A percentile compares a stretch with the other conserved stretches of the same genome.
phyloP scores from a whole-genome alignment of 2,329 filamentous ascomycete genomes.

The Microcyclosporella mali region DNA sequence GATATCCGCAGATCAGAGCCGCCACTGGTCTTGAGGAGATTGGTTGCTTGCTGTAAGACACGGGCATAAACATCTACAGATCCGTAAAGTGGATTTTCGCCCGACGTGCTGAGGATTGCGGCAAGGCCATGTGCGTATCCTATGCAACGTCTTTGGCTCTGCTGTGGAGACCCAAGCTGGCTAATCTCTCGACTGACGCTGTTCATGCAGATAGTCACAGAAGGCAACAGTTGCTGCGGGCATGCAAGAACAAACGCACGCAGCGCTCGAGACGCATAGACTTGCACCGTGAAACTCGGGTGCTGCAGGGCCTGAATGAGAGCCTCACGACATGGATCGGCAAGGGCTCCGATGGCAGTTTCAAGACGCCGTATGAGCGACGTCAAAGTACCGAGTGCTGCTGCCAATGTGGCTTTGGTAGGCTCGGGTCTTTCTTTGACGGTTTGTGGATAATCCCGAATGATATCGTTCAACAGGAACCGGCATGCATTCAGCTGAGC shows the following conservation, averaged over 20 bases:
- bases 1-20: constrained; percentile 86
- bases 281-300: constrained; percentile 91
- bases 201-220: constrained; percentile 93
- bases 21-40: constrained; percentile 83
- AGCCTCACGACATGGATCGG: constrained; percentile 78
- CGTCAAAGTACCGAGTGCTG: constrained; percentile 69
- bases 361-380: constrained; percentile 74
- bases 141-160: constrained; percentile 75
- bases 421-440: constrained; percentile 83
- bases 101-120: constrained; percentile 83
- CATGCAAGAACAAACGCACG: constrained; percentile 84
- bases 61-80: constrained; percentile 93
- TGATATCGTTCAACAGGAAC: constrained; percentile 73
- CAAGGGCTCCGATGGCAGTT: constrained; percentile 71
- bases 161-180: constrained; percentile 65
- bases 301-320: constrained; percentile 87
- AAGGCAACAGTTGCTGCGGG: constrained; percentile 83
- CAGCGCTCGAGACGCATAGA: constrained; percentile 79
- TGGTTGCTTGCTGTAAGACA: constrained; percentile 84
- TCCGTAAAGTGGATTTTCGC: constrained; percentile 80
- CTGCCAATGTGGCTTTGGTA: constrained; percentile 75
- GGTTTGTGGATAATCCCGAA: constrained; percentile 91
- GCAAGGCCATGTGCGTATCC: constrained; percentile 90
- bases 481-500: constrained; percentile 79
- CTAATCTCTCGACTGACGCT: constrained; percentile 82